phyloP scores from a whole-genome alignment of 306 rosid genomes.

The Fragaria iinumae region DNA sequence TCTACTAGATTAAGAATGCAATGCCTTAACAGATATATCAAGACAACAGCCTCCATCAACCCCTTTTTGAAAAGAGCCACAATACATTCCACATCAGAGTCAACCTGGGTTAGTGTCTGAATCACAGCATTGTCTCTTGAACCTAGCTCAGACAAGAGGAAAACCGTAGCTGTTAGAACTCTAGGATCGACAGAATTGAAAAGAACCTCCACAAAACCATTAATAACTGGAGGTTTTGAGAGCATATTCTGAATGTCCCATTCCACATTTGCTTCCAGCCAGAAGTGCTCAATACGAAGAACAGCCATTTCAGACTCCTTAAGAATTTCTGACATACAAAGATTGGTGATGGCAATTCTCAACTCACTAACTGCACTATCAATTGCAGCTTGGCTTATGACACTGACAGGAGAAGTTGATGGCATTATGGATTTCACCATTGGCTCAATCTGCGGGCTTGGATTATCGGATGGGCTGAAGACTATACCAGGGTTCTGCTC shows the following conservation, averaged over 20 bases:
- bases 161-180: conserved; percentile 68
- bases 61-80: conserved; percentile 73
- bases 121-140: conserved; percentile 62
- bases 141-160: conserved; percentile 73
- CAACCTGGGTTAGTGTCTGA: conserved; percentile 73
- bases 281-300: conserved; percentile 62
- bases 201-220: conserved; percentile 81
- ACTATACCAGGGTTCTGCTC: conserved; percentile 51
- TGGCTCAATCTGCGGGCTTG: conserved; percentile 25
- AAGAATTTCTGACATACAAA: conserved; percentile 69
- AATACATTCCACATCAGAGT: conserved; percentile 76
- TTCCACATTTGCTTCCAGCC: conserved; percentile 63
- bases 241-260: conserved; percentile 58
- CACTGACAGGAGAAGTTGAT: conserved; percentile 63
- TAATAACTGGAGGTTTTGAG: conserved; percentile 65
- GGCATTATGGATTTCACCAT: conserved; percentile 34
- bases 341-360: conserved; percentile 55
- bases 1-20: conserved; percentile 40
- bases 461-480: conserved; percentile 36
- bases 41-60: conserved; percentile 69
- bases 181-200: conserved; percentile 64
- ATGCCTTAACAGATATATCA: conserved; percentile 64
- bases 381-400: conserved; percentile 52
- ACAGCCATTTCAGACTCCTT: conserved; percentile 81
- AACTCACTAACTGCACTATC: conserved; percentile 61